A percentile compares a stretch with the other conserved stretches of the same genome.
phyloP scores from a whole-genome alignment of 768 basidiomycete genomes.

The Agaricus subrufescens region DNA sequence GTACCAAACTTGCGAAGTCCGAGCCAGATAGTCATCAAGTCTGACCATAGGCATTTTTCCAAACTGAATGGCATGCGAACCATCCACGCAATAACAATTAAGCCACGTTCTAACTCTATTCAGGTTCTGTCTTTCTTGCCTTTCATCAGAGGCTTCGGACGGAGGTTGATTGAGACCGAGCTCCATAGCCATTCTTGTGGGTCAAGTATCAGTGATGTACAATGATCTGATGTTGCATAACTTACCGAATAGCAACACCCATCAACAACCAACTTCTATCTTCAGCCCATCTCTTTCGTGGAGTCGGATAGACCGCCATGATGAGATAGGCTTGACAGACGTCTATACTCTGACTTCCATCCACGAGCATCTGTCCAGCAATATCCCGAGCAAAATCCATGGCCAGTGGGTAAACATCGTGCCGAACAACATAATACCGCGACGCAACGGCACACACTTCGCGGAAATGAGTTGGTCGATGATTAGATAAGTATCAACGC shows the following conservation, averaged over 20 bases:
- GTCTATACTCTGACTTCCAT: constrained; percentile 66
- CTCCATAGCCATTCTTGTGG: constrained; percentile 63
- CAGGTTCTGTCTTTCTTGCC: constrained; percentile 64
- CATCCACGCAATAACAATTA: constrained; percentile 71
- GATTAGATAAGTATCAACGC: not conserved
- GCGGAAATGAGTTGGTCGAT: not conserved
- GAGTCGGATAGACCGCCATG: constrained; percentile 57
- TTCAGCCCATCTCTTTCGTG: constrained; percentile 63
- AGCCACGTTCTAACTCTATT: constrained; percentile 76
- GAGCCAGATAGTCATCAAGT: constrained; percentile 57
- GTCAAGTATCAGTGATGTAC: not conserved
- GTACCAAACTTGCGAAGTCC: constrained; percentile 48
- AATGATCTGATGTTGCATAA: not conserved
- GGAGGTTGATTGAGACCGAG: constrained; percentile 60
- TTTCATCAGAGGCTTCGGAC: constrained; percentile 43
- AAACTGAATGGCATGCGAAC: constrained; percentile 69
- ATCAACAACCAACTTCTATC: constrained; percentile 71
- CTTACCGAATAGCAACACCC: constrained; percentile 64
- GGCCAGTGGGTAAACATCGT: constrained; percentile 50
- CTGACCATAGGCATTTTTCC: constrained; percentile 67
- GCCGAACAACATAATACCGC: constrained; percentile 53
- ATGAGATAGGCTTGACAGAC: constrained; percentile 75
- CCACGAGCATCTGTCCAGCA: constrained; percentile 54
- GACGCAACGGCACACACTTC: constrained; percentile 69
- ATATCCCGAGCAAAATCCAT: constrained; percentile 60